A percentile compares a stretch with the other conserved stretches of the same genome.
Evolutionary conservation across 371 early-diverging fungal genomes (phyloP).

Genomic region (Cladochytrium tenue): DNA sequence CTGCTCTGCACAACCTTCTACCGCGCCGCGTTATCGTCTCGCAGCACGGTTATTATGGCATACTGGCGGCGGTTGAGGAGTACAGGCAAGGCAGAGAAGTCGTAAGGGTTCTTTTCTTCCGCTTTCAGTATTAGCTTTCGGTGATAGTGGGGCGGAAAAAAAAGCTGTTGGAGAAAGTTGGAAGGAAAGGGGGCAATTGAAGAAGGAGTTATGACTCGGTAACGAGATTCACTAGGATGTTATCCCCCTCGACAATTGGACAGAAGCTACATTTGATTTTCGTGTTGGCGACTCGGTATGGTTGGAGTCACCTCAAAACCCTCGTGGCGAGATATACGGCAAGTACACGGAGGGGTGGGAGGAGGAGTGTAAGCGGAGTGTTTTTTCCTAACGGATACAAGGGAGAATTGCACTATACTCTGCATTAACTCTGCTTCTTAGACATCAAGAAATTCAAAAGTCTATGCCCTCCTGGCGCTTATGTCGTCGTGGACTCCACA

Average conservation of each 20-base stretch:
- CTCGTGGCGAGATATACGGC: slow-evolving; percentile 41
- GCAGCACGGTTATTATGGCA: slow-evolving; percentile 42
- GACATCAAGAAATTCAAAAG: slow-evolving; percentile 11
- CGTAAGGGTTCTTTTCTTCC: background rate
- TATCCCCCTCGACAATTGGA: too few species aligned
- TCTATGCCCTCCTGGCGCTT: slow-evolving; percentile 16
- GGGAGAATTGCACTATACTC: background rate
- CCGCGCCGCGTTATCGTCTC: slow-evolving; percentile 32
- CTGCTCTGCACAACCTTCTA: slow-evolving; percentile 30
- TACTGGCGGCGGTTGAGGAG: slow-evolving; percentile 27
- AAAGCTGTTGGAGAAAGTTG: too few species aligned
- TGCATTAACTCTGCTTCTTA: background rate
- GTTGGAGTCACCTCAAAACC: slow-evolving; percentile 48
- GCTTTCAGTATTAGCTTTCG: too few species aligned
- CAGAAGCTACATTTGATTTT: too few species aligned
- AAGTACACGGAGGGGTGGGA: background rate
- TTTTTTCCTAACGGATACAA: too few species aligned
- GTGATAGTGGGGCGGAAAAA: too few species aligned
- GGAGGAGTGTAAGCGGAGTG: too few species aligned
- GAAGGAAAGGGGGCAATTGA: too few species aligned
- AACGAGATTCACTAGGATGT: too few species aligned
- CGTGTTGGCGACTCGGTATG: slow-evolving; percentile 29
- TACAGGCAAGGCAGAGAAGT: slow-evolving; percentile 25
- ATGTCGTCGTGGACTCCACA: slow-evolving; percentile 42
- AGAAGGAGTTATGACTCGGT: too few species aligned